phyloP scores from a whole-genome alignment of 768 basidiomycete species.

The Lentinula aciculospora region DNA sequence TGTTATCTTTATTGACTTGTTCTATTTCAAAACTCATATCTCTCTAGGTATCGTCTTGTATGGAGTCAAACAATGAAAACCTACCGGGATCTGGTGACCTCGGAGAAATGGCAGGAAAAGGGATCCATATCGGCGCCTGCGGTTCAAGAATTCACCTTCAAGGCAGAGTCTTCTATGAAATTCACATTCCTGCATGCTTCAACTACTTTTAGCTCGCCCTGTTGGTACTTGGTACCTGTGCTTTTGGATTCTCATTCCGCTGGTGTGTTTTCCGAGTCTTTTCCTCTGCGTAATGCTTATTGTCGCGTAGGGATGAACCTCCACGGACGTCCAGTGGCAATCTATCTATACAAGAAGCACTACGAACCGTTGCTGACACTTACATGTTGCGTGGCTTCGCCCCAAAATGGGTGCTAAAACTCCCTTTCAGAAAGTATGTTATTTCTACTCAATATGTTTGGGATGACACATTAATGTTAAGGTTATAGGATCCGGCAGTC shows the following conservation, averaged over 20 bases:
- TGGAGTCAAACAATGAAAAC: slow-evolving; percentile 32
- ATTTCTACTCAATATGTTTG: not conserved
- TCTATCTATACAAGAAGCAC: slow-evolving; percentile 32
- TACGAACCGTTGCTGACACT: slow-evolving; percentile 27
- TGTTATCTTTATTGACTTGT: slow-evolving; percentile 5
- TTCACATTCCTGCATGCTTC: not conserved
- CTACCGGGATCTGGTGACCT: slow-evolving; percentile 32
- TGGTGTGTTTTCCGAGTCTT: too few relatives aligned
- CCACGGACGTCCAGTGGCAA: slow-evolving; percentile 28
- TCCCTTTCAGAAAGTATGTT: slow-evolving; percentile 29
- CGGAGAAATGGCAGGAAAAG: slow-evolving; percentile 28
- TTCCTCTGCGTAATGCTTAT: too few relatives aligned
- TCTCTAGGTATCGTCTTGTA: slow-evolving; percentile 31
- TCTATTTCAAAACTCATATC: not conserved
- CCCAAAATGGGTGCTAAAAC: slow-evolving; percentile 31
- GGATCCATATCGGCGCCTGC: slow-evolving; percentile 21
- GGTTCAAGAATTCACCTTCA: slow-evolving; percentile 29
- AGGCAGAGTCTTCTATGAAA: slow-evolving; percentile 21
- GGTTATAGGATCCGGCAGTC: slow-evolving; percentile 20
- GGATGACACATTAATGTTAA: too few relatives aligned
- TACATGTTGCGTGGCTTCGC: slow-evolving; percentile 18
- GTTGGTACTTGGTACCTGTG: slow-evolving; percentile 37
- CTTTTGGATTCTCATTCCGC: slow-evolving; percentile 27
- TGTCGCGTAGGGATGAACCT: slow-evolving; percentile 25
- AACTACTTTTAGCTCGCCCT: slow-evolving; percentile 31